Evolutionary conservation across 306 rosid species (phyloP).

Genomic region (Gleditsia sinensis): DNA sequence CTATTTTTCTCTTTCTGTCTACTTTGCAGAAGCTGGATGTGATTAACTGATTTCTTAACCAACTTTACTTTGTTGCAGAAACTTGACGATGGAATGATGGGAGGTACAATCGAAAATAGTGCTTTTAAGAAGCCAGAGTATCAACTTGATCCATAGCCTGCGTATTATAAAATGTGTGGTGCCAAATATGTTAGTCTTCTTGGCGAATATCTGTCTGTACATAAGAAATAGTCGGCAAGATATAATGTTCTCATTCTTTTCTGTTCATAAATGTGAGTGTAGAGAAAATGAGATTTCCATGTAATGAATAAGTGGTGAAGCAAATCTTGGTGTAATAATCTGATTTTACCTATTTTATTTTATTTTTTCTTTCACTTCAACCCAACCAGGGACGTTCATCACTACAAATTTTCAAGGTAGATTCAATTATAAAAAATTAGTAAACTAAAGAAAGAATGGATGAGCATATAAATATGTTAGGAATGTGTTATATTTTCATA

Average conservation of each 20-base stretch:
- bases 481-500: too few relatives aligned
- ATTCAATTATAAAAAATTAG: too few relatives aligned
- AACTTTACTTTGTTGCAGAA: constrained; percentile 46
- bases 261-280: constrained; percentile 68
- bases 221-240: constrained; percentile 43
- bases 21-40: too few relatives aligned
- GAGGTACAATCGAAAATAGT: constrained; percentile 44
- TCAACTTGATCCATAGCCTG: constrained; percentile 64
- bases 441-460: too few relatives aligned
- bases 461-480: too few relatives aligned
- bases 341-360: neutral
- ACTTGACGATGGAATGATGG: constrained; percentile 37
- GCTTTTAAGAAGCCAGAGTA: constrained; percentile 62
- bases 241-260: constrained; percentile 75
- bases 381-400: neutral
- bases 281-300: constrained; percentile 49
- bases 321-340: constrained; percentile 15
- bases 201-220: constrained; percentile 67
- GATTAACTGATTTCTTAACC: constrained; percentile 6
- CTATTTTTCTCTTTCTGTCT: neutral
- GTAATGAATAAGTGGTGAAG: constrained; percentile 45
- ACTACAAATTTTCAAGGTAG: too few relatives aligned
- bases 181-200: constrained; percentile 31
- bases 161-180: constrained; percentile 1
- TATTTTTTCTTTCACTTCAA: neutral